Conservation (phyloP, 305 asterid species). For the Solanum hybrid region DNA sequence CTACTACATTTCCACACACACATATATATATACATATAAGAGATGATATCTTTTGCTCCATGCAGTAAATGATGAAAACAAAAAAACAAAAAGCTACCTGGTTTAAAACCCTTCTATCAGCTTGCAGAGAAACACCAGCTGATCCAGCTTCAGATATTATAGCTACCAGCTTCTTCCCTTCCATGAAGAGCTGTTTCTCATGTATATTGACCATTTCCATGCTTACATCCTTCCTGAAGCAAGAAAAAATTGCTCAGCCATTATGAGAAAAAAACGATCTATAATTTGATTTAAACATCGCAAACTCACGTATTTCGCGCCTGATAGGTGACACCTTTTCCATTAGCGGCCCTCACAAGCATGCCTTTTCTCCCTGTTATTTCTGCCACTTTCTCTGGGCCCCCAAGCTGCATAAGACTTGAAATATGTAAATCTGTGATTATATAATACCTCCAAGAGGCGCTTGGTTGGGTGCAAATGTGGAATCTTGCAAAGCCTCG, state of each 20-base stretch:
- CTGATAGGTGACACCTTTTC: conserved; percentile 96
- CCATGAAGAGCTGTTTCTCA: conserved; percentile 93
- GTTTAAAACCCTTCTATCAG: conserved; percentile 92
- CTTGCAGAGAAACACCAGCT: conserved; percentile 99
- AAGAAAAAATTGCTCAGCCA: conserved; percentile 19
- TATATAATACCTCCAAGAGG: background rate
- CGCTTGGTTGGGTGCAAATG: background rate
- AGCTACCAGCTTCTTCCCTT: conserved; percentile 84
- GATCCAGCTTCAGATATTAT: conserved; percentile 99
- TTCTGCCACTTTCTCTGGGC: conserved; percentile 95
- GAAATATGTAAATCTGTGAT: conserved; percentile 3
- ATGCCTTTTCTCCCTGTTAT: conserved; percentile 96
- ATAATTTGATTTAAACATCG: conserved; percentile 2
- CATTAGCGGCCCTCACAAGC: conserved; percentile 85
- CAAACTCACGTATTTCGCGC: conserved; percentile 88
- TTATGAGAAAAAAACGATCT: conserved; percentile 10
- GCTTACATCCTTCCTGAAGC: conserved; percentile 72
- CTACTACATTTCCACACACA: background rate
- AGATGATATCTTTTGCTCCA: background rate
- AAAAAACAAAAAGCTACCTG: conserved; percentile 42
- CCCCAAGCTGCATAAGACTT: conserved; percentile 69
- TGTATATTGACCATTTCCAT: conserved; percentile 99
- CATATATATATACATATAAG: background rate
- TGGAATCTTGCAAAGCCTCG: background rate
- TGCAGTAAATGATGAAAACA: conserved; percentile 12